These are phyloP conservation scores for Lasiosphaeria ovina DNA, from an alignment of 495 filamentous ascomycete genomes.

Conservation along the genomic window DNA sequence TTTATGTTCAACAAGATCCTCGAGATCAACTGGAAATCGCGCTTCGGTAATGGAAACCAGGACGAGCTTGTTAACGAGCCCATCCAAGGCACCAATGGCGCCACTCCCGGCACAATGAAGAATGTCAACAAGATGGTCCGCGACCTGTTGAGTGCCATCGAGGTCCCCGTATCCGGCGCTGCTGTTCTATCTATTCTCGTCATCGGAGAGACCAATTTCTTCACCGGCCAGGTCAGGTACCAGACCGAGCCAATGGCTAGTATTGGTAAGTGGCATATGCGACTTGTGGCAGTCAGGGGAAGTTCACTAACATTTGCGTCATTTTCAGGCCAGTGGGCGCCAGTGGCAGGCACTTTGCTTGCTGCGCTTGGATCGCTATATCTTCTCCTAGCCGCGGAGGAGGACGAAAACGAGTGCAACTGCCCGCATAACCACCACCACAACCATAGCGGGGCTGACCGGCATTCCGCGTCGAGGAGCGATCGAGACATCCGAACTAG, in stretches of 20 bases:
- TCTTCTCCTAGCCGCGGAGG: conserved; percentile 39
- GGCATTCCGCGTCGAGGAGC: background rate
- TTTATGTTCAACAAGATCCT: conserved; percentile 60
- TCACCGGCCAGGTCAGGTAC: conserved; percentile 45
- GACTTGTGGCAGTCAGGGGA: background rate
- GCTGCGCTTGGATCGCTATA: conserved; percentile 56
- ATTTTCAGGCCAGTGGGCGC: conserved; percentile 53
- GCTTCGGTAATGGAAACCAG: conserved; percentile 22
- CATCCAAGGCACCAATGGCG: conserved; percentile 55
- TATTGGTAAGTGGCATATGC: conserved; percentile 43
- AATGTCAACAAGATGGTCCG: conserved; percentile 45
- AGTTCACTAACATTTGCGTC: conserved; percentile 15
- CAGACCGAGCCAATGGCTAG: conserved; percentile 56
- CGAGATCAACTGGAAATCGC: conserved; percentile 52
- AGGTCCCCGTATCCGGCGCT: conserved; percentile 52
- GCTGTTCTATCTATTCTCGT: conserved; percentile 55
- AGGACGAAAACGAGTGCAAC: conserved; percentile 26
- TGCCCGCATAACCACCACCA: conserved; percentile 27
- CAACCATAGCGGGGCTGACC: too few relatives aligned
- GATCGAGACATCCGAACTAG: background rate
- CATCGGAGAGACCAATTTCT: conserved; percentile 59
- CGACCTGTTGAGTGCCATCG: conserved; percentile 45
- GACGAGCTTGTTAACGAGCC: conserved; percentile 34
- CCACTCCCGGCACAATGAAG: conserved; percentile 49
- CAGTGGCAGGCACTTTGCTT: conserved; percentile 52